phyloP scores from a whole-genome alignment of 2,329 filamentous ascomycete species.

The Pestalotiopsis sp. region DNA sequence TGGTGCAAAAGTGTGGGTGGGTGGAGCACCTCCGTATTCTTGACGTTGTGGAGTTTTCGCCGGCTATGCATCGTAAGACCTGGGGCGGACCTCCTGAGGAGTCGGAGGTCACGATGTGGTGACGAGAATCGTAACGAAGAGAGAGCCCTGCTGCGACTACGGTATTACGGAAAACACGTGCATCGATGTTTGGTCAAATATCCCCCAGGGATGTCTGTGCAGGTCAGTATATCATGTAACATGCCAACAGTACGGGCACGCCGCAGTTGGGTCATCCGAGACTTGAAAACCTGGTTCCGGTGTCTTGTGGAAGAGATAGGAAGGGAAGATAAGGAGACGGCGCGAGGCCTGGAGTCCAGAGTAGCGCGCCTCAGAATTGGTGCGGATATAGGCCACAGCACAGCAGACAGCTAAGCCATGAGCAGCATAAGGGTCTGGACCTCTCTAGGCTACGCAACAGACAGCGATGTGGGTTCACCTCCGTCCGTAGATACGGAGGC shows the following conservation, averaged over 20 bases:
- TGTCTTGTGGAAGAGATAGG: slow-evolving; percentile 3
- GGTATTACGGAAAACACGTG: background rate
- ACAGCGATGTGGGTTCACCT: background rate
- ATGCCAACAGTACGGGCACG: background rate
- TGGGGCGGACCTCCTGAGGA: background rate
- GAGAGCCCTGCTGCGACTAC: background rate
- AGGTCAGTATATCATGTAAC: background rate
- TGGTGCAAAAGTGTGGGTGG: slow-evolving; percentile 1
- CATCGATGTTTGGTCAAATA: background rate
- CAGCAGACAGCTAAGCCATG: background rate
- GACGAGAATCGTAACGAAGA: background rate
- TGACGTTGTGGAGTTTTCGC: slow-evolving; percentile 4
- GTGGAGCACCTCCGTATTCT: background rate
- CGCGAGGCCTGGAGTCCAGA: background rate
- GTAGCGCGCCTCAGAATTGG: slow-evolving; percentile 2
- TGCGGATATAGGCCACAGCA: background rate
- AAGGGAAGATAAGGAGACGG: slow-evolving; percentile 1
- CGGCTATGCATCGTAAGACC: background rate
- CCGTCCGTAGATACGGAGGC: background rate
- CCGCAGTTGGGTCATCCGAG: background rate
- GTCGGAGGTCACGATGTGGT: background rate
- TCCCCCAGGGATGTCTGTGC: background rate
- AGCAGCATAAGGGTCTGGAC: background rate
- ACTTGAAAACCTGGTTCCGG: background rate
- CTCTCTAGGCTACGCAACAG: background rate